phyloP scores from a whole-genome alignment of 208 protist genomes.

The Wallacemonas sp. region DNA sequence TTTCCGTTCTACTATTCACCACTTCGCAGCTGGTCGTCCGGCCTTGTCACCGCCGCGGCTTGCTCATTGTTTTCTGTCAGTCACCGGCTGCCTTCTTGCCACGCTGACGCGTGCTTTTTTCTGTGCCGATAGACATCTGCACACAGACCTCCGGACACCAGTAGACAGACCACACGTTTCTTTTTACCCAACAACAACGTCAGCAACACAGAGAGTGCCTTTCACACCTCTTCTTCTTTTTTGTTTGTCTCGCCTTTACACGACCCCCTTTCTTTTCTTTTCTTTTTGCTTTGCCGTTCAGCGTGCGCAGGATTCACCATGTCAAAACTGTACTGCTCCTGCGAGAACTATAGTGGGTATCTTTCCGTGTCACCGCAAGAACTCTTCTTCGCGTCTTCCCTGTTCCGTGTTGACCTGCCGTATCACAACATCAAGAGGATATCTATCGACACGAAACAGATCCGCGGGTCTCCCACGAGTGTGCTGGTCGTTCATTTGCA shows the following conservation, averaged over 20 bases:
- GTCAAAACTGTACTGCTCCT: slow-evolving; percentile 61
- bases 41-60: too few relatives aligned
- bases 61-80: too few relatives aligned
- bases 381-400: slow-evolving; percentile 55
- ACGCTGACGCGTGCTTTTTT: too few relatives aligned
- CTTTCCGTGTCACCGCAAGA: slow-evolving; percentile 43
- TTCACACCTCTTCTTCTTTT: not conserved
- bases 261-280: slow-evolving; percentile 12
- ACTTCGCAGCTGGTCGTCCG: too few relatives aligned
- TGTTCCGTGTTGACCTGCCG: slow-evolving; percentile 49
- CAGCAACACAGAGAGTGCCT: too few relatives aligned
- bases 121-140: too few relatives aligned
- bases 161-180: too few relatives aligned
- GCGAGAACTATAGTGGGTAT: slow-evolving; percentile 61
- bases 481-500: slow-evolving; percentile 62
- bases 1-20: too few relatives aligned
- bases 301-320: slow-evolving; percentile 12
- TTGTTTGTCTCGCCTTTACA: not conserved
- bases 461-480: slow-evolving; percentile 68
- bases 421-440: slow-evolving; percentile 71
- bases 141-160: too few relatives aligned
- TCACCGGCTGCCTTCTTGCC: too few relatives aligned
- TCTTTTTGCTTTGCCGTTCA: slow-evolving; percentile 8
- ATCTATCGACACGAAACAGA: slow-evolving; percentile 60
- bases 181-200: too few relatives aligned